Base-by-base conservation (phyloP, 371 early-diverging fungal genomes). In the Mortierella sp. region DNA sequence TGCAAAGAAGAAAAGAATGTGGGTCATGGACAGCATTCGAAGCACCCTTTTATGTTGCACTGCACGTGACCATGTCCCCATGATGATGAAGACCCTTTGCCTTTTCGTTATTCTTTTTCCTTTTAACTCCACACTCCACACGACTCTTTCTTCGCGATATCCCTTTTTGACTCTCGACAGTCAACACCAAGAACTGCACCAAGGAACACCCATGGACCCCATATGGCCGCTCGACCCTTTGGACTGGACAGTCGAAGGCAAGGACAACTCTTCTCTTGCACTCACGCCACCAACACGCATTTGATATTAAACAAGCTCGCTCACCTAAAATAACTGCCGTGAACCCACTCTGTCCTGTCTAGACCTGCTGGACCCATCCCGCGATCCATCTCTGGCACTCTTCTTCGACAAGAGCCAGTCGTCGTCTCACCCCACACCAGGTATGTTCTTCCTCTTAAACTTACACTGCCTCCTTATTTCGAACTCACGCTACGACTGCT, bases 211-310 rank as follows among this genome's bases (percentile, higher is more conserved):
- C 10, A 68, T 68, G 68, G 68, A 68, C 9, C 10, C 34, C 11
- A 42, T 68, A 38, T 68, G 68, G 68, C 68, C 38, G 11, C 42
- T 38, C 68, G 68, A 68, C 24, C 11, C 68, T 24, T 34, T 68
- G 68, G 68, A 68, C 68, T 68, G 68, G 68, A 24, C 44, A 19
- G 10, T 7, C 68, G 68, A 68, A 38, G 68, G 68, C 38, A 38
- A 2, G 1, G 31, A 4, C 5, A 55, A 19, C 24, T 54, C 2
- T 19, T 54, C 21, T 7, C 50, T 19, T 54, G 54, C 54, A 5
- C 42, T 38, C 42, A 38, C 42, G 42, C 42, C 42, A 38, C 42
- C 42, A 38, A 38, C 42, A 38, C 42, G 1, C 42, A 38, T 38
- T 38, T 38, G 42, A 38, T 7, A 3, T 21, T 21, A 24, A 24